Percentiles rank a stretch among this genome's conserved stretches.
These are phyloP conservation scores for Suillus brevipes DNA, from an alignment of 768 basidiomycete species.

Conservation along the genomic window DNA sequence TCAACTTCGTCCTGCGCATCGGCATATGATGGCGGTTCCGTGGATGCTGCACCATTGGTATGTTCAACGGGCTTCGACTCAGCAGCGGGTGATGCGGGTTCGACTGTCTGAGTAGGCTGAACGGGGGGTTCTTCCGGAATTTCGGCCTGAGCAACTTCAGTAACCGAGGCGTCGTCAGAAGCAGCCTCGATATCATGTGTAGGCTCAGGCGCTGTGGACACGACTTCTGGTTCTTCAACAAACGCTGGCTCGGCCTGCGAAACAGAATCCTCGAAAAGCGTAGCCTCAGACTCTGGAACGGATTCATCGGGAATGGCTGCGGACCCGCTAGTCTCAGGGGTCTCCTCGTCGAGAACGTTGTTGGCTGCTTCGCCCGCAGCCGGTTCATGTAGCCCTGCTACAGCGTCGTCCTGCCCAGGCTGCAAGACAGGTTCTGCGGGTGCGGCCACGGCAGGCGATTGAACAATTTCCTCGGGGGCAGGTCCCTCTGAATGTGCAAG, in stretches of 20 bases:
- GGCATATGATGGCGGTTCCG: neutral
- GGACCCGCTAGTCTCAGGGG: conserved; percentile 32
- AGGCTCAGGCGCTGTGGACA: neutral
- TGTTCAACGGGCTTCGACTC: conserved; percentile 1
- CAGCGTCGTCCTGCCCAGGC: neutral
- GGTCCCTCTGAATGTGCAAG: conserved; percentile 9
- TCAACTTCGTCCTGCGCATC: neutral
- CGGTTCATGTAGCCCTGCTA: neutral
- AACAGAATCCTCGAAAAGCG: neutral
- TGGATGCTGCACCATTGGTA: neutral
- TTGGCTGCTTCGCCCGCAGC: conserved; percentile 8
- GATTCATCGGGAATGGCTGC: conserved; percentile 12
- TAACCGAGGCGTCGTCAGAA: conserved; percentile 5
- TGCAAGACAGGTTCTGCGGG: neutral
- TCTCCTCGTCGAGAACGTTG: conserved; percentile 30
- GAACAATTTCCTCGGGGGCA: conserved; percentile 4
- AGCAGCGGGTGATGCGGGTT: neutral
- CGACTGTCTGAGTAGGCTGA: neutral
- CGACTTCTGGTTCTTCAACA: conserved; percentile 1
- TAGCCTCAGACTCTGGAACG: neutral
- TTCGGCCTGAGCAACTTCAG: neutral
- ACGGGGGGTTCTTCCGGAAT: neutral
- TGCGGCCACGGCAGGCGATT: conserved; percentile 8
- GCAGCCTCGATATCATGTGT: neutral
- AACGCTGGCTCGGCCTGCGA: neutral